phyloP scores from a whole-genome alignment of 345 rosid species.

The Corymbia maculata region DNA sequence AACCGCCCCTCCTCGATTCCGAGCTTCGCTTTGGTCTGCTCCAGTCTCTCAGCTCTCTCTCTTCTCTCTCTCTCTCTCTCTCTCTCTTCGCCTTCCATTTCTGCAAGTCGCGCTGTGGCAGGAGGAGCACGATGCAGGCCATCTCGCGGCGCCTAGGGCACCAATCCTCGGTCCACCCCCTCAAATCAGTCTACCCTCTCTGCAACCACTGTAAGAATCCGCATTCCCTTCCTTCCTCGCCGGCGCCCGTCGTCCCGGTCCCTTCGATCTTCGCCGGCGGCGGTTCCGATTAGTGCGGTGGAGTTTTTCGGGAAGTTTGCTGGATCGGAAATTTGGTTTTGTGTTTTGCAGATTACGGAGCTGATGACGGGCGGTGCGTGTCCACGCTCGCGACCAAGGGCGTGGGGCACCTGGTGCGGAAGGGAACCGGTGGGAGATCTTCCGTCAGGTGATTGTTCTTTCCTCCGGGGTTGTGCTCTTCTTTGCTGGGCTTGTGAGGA shows the following conservation, averaged over 20 bases:
- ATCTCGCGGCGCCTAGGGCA: constrained; percentile 56
- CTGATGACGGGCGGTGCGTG: constrained; percentile 47
- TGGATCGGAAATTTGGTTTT: background rate
- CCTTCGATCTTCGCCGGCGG: background rate
- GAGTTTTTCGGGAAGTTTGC: background rate
- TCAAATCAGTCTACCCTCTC: constrained; percentile 45
- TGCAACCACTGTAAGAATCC: constrained; percentile 36
- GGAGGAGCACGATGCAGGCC: constrained; percentile 54
- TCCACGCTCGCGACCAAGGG: constrained; percentile 64
- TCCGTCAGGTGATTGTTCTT: constrained; percentile 63
- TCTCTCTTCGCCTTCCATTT: background rate
- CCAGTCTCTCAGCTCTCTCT: background rate
- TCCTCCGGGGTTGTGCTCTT: background rate
- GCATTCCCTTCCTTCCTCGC: background rate
- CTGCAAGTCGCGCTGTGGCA: background rate
- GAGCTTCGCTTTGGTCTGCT: background rate
- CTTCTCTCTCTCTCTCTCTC: background rate
- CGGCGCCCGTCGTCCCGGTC: background rate
- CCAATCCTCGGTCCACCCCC: constrained; percentile 34
- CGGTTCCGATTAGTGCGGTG: background rate
- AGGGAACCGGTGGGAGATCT: constrained; percentile 99
- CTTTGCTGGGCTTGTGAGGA: background rate
- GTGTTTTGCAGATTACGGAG: constrained; percentile 41
- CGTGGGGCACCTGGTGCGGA: constrained; percentile 75
- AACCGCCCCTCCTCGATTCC: background rate